Percentiles rank a stretch among this genome's conserved stretches.
Conservation (phyloP, 768 basidiomycete genomes). For the Goffeauzyma gilvescens region DNA sequence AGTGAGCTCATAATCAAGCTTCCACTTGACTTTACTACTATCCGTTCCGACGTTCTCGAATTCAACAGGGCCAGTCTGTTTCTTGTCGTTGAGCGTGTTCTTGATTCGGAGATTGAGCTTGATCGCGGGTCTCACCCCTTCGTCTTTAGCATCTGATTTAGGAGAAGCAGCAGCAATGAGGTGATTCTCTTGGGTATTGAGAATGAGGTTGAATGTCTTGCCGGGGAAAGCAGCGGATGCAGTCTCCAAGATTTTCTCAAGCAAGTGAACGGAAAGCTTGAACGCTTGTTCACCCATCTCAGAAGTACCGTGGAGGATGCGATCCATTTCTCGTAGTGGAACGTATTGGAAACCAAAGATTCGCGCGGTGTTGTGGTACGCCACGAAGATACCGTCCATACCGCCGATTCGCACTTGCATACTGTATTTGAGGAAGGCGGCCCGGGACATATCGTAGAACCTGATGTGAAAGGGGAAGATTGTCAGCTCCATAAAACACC, state of each 20-base stretch:
- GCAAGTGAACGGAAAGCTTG: slow-evolving; percentile 47
- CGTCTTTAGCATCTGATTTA: not conserved
- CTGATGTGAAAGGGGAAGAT: slow-evolving; percentile 4
- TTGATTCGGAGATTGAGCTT: slow-evolving; percentile 37
- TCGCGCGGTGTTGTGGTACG: slow-evolving; percentile 49
- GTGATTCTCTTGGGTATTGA: slow-evolving; percentile 3
- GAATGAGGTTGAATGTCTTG: slow-evolving; percentile 42
- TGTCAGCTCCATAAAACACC: not conserved
- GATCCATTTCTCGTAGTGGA: slow-evolving; percentile 67
- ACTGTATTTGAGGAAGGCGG: slow-evolving; percentile 88
- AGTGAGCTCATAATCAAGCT: slow-evolving; percentile 42
- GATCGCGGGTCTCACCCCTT: slow-evolving; percentile 10
- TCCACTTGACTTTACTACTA: slow-evolving; percentile 21
- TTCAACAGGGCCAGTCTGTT: slow-evolving; percentile 32
- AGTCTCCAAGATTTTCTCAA: slow-evolving; percentile 50
- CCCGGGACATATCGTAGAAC: slow-evolving; percentile 80
- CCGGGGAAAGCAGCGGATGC: slow-evolving; percentile 45
- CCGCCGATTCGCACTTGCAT: slow-evolving; percentile 90
- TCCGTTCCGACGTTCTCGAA: slow-evolving; percentile 24
- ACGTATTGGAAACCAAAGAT: slow-evolving; percentile 92
- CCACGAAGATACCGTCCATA: slow-evolving; percentile 69
- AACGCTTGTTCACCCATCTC: slow-evolving; percentile 58
- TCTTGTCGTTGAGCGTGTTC: slow-evolving; percentile 37
- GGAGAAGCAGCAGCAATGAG: slow-evolving; percentile 3
- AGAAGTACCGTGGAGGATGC: slow-evolving; percentile 47